phyloP scores from a whole-genome alignment of 2,329 filamentous ascomycete genomes.

The Aspergillus sp. region DNA sequence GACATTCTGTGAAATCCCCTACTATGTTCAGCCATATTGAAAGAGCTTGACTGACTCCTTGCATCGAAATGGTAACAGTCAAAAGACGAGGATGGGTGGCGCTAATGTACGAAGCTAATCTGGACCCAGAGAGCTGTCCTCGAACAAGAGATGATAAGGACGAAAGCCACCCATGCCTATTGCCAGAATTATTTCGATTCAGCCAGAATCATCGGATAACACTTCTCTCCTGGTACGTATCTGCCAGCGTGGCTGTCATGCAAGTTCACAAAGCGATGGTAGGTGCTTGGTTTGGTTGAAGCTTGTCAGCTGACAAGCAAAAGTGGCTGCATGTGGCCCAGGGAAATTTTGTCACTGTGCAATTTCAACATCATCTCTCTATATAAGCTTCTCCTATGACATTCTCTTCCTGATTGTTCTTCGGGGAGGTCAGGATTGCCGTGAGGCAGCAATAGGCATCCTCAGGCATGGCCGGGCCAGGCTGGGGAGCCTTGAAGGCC shows the following conservation, averaged over 20 bases:
- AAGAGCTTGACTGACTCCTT: no score
- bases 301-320: not conserved
- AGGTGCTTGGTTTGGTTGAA: not conserved
- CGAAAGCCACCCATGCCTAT: not conserved
- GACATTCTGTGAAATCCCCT: no score
- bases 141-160: not conserved
- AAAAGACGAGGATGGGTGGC: not conserved
- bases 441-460: not conserved
- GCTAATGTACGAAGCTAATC: not conserved
- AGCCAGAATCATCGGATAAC: not conserved
- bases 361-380: no score
- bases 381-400: no score
- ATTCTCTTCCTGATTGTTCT: not conserved
- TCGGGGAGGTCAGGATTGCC: not conserved
- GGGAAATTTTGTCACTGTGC: not conserved
- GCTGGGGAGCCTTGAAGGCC: not conserved
- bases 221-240: not conserved
- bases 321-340: not conserved
- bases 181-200: not conserved
- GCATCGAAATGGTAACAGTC: no score
- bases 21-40: no score
- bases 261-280: not conserved
- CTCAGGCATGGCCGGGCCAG: not conserved
- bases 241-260: not conserved
- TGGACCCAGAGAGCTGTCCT: not conserved